Conservation (phyloP, 177 flowering plant species). For the Vitis hybrid region DNA sequence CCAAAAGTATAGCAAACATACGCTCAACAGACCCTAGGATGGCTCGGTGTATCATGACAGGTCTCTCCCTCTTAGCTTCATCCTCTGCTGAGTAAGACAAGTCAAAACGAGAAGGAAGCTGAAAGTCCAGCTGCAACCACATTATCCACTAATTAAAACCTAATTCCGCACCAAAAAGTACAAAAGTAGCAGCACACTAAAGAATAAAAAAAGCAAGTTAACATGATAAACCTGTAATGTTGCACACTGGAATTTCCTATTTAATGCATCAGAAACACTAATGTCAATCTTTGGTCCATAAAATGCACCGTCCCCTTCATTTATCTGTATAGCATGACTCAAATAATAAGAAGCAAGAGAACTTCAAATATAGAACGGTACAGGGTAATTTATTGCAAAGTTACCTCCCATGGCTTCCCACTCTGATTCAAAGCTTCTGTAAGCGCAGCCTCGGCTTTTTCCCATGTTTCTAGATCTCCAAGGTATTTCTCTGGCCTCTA, state of each 20-base stretch:
- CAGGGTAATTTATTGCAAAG: neutral
- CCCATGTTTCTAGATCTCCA: constrained; percentile 83
- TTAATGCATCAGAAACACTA: constrained; percentile 91
- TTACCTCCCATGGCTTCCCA: constrained; percentile 95
- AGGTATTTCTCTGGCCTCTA: constrained; percentile 93
- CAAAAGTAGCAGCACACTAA: neutral
- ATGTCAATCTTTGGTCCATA: constrained; percentile 99
- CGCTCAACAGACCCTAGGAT: constrained; percentile 95
- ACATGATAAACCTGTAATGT: constrained; percentile 71
- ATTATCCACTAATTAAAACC: constrained; percentile 2
- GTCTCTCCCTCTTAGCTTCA: constrained; percentile 85
- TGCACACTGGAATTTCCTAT: constrained; percentile 96
- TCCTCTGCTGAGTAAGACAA: constrained; percentile 93
- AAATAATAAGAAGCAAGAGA: no score
- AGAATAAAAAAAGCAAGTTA: neutral
- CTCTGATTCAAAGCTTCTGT: constrained; percentile 83
- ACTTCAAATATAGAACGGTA: no score
- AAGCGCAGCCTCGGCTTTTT: constrained; percentile 86
- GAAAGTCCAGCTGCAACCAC: constrained; percentile 86
- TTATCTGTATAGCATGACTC: constrained; percentile 43
- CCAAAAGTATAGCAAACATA: constrained; percentile 95
- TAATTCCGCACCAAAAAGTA: neutral
- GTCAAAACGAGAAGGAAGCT: constrained; percentile 89
- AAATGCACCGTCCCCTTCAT: constrained; percentile 99
- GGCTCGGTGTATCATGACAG: constrained; percentile 98